Evolutionary conservation across 2,329 filamentous ascomycete species (phyloP), one percentile per base, ranked within the genome.

Genomic region (Ophiocordyceps australis): DNA sequence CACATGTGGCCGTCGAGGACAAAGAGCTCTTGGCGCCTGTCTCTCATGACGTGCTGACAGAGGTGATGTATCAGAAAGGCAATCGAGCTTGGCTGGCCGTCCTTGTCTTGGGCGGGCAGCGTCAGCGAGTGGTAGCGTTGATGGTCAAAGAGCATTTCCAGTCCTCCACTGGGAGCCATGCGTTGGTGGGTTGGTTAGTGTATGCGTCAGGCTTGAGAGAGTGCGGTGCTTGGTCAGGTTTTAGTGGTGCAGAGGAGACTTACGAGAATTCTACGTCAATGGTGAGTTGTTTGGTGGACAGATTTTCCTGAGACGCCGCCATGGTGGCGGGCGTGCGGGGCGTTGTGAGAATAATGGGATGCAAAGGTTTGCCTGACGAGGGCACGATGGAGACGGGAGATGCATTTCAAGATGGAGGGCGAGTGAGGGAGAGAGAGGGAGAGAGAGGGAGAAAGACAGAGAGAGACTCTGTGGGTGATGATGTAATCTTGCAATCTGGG

Each of bases 111-210:
- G 17, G 64, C 52, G 13, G 86, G 81, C 22, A 95, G 50, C 4
- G 61, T 53, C 23, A 98, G 47, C 14, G 60, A 54, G 46, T 86
- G 79, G 38, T 72, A 76, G 29, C 75, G 69, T 51, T 82, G 61
- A 46, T 93, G 76, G 17, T 74, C 71, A 54, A 98, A 98, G 36
- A 98, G 74, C 57, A 93, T 77, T 55, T 98, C 89, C 12, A 98
- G 67, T 14, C 89, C 89, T 33, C 89, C 89, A 35, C 89, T 85
- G 38, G 30, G 30, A 29, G 30, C 30, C 30, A 35, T 4, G 13
- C 23, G 27, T 33, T 30, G 32, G 25, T 20, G 26, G 28, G 16
- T 17, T 17, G 8, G 23, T 16, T 17, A 24, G 23, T 16, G 23
- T 15, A 16, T 10, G 15, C 5, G 14, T 8, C 4, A 16, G 14